These are phyloP conservation scores for Lachancea fermentati DNA, from an alignment of 805 yeast species.

Conservation along the genomic window DNA sequence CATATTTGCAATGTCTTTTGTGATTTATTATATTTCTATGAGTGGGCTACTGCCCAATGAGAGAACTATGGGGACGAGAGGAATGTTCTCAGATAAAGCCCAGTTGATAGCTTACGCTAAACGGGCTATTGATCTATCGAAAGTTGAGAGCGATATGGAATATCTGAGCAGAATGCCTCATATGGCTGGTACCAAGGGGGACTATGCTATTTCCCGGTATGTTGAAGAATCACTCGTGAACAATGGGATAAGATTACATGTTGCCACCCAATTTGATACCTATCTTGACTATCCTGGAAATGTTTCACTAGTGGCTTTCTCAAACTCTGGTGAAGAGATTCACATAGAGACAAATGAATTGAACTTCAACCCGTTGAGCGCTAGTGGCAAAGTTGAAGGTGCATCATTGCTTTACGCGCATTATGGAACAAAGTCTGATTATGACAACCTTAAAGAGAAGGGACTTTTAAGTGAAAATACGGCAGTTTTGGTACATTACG, in stretches of 20 bases:
- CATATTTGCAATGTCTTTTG: slow-evolving; percentile 54
- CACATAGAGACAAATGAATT: slow-evolving; percentile 25
- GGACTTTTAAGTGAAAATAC: slow-evolving; percentile 40
- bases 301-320: slow-evolving; percentile 21
- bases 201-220: slow-evolving; percentile 62
- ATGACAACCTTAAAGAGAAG: slow-evolving; percentile 35
- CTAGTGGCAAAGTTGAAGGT: slow-evolving; percentile 45
- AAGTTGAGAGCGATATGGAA: slow-evolving; percentile 61
- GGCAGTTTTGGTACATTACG: slow-evolving; percentile 59
- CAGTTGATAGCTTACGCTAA: slow-evolving; percentile 45
- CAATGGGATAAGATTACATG: slow-evolving; percentile 47
- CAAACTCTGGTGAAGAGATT: slow-evolving; percentile 22
- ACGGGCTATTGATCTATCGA: slow-evolving; percentile 46
- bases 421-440: slow-evolving; percentile 58
- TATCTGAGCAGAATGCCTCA: slow-evolving; percentile 80
- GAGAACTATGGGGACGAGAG: slow-evolving; percentile 36
- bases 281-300: slow-evolving; percentile 62
- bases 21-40: slow-evolving; percentile 52
- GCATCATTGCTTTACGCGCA: slow-evolving; percentile 59
- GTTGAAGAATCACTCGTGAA: slow-evolving; percentile 52
- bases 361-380: slow-evolving; percentile 68
- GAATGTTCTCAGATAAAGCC: slow-evolving; percentile 59
- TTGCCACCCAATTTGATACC: slow-evolving; percentile 41
- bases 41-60: slow-evolving; percentile 49
- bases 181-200: slow-evolving; percentile 84